These are phyloP conservation scores for Ceratobasidium theobromae DNA, from an alignment of 1,284 basidiomycete species.

Conservation along the genomic window DNA sequence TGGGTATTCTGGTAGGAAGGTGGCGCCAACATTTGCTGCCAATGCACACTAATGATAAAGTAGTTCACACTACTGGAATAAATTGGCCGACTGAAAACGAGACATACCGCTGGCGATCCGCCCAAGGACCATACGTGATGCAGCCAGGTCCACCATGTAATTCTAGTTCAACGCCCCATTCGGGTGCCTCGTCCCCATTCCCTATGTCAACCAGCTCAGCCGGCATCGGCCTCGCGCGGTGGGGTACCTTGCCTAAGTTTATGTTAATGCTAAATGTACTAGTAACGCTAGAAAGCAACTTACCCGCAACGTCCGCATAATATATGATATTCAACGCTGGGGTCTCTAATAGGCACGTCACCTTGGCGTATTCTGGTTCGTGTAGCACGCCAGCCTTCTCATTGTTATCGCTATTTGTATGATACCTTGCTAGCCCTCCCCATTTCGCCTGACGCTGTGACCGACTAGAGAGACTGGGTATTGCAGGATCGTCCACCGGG, in stretches of 20 bases:
- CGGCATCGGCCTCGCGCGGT: constrained; percentile 46
- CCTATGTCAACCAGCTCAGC: constrained; percentile 65
- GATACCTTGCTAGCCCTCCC: constrained; percentile 49
- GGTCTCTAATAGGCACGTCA: constrained; percentile 78
- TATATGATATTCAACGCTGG: constrained; percentile 76
- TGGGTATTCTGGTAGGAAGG: constrained; percentile 67
- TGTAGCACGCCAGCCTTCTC: constrained; percentile 36
- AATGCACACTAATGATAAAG: constrained; percentile 67
- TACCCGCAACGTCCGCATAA: constrained; percentile 66
- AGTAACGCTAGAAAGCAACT: constrained; percentile 32
- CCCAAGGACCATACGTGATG: constrained; percentile 90
- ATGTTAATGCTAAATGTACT: constrained; percentile 43
- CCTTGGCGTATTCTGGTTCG: constrained; percentile 77
- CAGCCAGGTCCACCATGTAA: constrained; percentile 61
- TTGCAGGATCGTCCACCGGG: neutral
- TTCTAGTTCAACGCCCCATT: constrained; percentile 88
- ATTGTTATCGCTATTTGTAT: constrained; percentile 40
- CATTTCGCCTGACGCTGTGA: constrained; percentile 43
- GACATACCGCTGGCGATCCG: constrained; percentile 78
- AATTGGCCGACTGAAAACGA: neutral
- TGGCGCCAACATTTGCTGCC: constrained; percentile 79
- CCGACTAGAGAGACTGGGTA: constrained; percentile 8
- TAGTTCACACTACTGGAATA: neutral
- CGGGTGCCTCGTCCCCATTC: constrained; percentile 84
- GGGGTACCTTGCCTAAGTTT: constrained; percentile 43